Base-by-base conservation (phyloP, 495 filamentous ascomycete genomes). In the Amphirosellinia nigrospora region DNA sequence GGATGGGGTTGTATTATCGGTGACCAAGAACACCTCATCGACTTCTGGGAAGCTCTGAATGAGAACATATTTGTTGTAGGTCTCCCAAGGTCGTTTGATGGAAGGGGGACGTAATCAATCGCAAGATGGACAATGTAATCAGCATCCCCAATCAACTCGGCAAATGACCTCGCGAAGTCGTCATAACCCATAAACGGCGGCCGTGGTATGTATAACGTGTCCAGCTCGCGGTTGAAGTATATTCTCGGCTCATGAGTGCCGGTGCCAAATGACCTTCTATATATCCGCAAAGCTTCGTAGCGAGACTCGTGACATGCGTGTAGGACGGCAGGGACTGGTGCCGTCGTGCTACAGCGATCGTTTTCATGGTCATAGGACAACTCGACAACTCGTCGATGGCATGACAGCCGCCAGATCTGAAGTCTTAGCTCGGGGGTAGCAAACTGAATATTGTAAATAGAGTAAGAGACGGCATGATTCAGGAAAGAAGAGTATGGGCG, bases 61-160 rank as follows among this genome's bases (percentile, higher is more conserved):
- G 48, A 86, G 70, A 43, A 75, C 76, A 55, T 83, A 81, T 74
- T 87, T 86, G 74, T 81, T 85, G 69, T 86, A 87, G 1, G 81
- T 80, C 74, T 87, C 85, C 85, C 85, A 87, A 30, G 83, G 84
- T 46, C 84, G 72, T 55, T 83, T 81, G 59, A 87, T 78, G 32
- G 80, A 75, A 30, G 79, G 75, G 28, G 73, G 74, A 87, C 83
- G 48, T 85, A 81, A 68, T 87, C 85, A 52, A 87, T 77, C 1
- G 84, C 85, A 30, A 87, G 73, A 10, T 79, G 74, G 36, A 69
- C 70, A 16, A 81, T 74, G 46, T 73, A 71, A 23, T 75, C 70
- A 30, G 74, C 69, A 50, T 67, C 73, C 30, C 53, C 71, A 41
- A 82, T 72, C 23, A 75, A 72, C 0, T 66, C 59, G 11, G 71